Evolutionary conservation across 371 early-diverging fungal species (phyloP).

Genomic region (Mycotypha africana): DNA sequence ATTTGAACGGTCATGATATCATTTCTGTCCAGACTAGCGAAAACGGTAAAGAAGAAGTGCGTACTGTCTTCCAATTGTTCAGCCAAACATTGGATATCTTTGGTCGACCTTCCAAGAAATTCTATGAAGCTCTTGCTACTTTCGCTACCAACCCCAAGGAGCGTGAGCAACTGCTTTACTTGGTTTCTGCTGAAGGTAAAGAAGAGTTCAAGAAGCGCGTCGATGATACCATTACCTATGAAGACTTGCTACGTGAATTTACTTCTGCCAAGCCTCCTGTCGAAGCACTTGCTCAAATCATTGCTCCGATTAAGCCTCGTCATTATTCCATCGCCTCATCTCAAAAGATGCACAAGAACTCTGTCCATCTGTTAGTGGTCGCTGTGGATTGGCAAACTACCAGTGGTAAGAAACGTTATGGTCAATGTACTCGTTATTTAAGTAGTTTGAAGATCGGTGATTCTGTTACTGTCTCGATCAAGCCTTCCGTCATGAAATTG

Average conservation of each 20-base stretch:
- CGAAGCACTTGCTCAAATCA: conserved; percentile 60
- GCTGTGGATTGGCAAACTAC: conserved; percentile 81
- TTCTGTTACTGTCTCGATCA: conserved; percentile 80
- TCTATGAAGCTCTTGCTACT: conserved; percentile 75
- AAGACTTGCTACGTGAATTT: conserved; percentile 83
- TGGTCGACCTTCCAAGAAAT: conserved; percentile 91
- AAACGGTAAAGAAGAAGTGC: conserved; percentile 48
- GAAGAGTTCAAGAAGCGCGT: conserved; percentile 78
- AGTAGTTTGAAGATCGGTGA: conserved; percentile 62
- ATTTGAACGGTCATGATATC: conserved; percentile 59
- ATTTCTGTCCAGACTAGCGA: conserved; percentile 50
- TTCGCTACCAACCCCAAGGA: conserved; percentile 71
- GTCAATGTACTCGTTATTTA: conserved; percentile 91
- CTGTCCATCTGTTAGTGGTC: conserved; percentile 86
- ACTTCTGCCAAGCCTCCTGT: conserved; percentile 75
- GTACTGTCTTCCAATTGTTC: conserved; percentile 76
- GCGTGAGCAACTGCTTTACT: conserved; percentile 63
- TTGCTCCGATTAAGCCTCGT: conserved; percentile 88
- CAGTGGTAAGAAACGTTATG: conserved; percentile 63
- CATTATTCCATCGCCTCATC: conserved; percentile 95
- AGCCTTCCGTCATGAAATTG: conserved; percentile 93
- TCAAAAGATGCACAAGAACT: conserved; percentile 78
- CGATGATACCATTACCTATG: conserved; percentile 80
- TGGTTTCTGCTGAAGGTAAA: conserved; percentile 72
- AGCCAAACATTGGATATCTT: conserved; percentile 84